phyloP scores from a whole-genome alignment of 129 eudicot genomes.

The Flaveria linearis region DNA sequence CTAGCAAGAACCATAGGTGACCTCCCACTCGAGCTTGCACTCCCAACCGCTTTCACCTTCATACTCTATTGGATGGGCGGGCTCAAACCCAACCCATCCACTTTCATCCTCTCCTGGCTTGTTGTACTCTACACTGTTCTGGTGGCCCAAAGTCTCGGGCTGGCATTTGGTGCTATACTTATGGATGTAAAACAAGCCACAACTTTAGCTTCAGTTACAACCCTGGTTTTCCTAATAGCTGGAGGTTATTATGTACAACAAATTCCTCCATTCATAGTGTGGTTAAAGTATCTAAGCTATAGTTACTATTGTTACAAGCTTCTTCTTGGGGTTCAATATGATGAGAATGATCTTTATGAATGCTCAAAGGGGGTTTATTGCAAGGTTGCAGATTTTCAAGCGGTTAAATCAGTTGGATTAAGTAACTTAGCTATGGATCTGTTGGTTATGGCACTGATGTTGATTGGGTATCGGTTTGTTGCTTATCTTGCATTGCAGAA shows the following conservation, averaged over 20 bases:
- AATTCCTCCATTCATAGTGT: conserved; percentile 79
- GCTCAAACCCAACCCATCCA: conserved; percentile 71
- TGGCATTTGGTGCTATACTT: conserved; percentile 87
- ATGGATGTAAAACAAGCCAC: conserved; percentile 97
- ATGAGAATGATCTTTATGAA: conserved; percentile 67
- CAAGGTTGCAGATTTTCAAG: conserved; percentile 72
- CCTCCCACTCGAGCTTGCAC: conserved; percentile 91
- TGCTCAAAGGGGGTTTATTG: conserved; percentile 74
- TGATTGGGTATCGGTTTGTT: conserved; percentile 75
- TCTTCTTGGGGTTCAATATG: conserved; percentile 89
- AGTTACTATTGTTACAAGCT: conserved; percentile 95
- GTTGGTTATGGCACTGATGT: conserved; percentile 67
- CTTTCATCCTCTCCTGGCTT: conserved; percentile 77
- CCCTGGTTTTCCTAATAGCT: conserved; percentile 91
- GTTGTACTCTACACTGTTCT: conserved; percentile 91
- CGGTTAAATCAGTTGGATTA: conserved; percentile 74
- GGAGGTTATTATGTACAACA: conserved; percentile 94
- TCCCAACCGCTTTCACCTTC: conserved; percentile 92
- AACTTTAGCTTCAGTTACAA: conserved; percentile 94
- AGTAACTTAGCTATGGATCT: conserved; percentile 59
- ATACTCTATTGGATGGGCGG: conserved; percentile 99
- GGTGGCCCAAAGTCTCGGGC: conserved; percentile 89
- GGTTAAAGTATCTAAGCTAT: conserved; percentile 92
- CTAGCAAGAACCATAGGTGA: conserved; percentile 91
- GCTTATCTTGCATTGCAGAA: conserved; percentile 84